A percentile compares a stretch with the other conserved stretches of the same genome.
phyloP scores from a whole-genome alignment of 2,329 filamentous ascomycete genomes.

The Arthroderma sp. region DNA sequence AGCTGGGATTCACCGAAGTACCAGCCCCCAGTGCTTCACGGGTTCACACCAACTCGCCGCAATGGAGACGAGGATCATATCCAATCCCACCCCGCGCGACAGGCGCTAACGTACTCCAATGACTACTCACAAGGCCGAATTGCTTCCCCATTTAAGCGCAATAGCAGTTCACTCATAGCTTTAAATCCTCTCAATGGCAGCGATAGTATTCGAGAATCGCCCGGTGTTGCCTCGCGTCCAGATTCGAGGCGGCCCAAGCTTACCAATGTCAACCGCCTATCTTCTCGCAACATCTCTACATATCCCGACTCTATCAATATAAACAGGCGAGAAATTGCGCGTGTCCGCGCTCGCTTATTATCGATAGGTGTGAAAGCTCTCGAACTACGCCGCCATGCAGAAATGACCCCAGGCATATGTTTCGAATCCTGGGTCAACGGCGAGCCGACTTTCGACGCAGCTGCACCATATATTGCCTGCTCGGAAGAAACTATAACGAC shows the following conservation, averaged over 20 bases:
- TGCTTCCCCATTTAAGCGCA: too few species aligned
- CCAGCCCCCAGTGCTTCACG: too few species aligned
- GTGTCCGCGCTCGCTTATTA: slow-evolving; percentile 62
- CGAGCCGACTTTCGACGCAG: slow-evolving; percentile 16
- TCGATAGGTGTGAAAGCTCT: slow-evolving; percentile 82
- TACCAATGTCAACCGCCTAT: slow-evolving; percentile 37
- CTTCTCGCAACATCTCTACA: slow-evolving; percentile 33
- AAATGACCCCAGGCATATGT: slow-evolving; percentile 23
- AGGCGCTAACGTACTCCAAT: too few species aligned
- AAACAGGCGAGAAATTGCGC: slow-evolving; percentile 61
- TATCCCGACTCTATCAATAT: slow-evolving; percentile 28
- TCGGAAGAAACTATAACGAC: slow-evolving; percentile 43
- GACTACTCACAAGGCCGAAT: too few species aligned
- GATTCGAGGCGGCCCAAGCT: slow-evolving; percentile 19
- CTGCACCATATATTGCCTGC: slow-evolving; percentile 30
- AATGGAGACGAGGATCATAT: too few species aligned
- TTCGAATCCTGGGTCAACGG: slow-evolving; percentile 16
- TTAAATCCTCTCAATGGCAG: too few species aligned
- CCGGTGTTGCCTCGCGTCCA: neutral
- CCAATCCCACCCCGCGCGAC: too few species aligned
- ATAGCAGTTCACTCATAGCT: too few species aligned
- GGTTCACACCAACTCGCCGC: too few species aligned
- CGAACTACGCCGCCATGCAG: slow-evolving; percentile 58
- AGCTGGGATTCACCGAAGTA: too few species aligned
- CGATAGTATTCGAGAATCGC: too few species aligned